Evolutionary conservation across 75 land plant genomes (phyloP), one percentile per base, ranked within the genome.

Genomic region (Pinus tabuliformis): DNA sequence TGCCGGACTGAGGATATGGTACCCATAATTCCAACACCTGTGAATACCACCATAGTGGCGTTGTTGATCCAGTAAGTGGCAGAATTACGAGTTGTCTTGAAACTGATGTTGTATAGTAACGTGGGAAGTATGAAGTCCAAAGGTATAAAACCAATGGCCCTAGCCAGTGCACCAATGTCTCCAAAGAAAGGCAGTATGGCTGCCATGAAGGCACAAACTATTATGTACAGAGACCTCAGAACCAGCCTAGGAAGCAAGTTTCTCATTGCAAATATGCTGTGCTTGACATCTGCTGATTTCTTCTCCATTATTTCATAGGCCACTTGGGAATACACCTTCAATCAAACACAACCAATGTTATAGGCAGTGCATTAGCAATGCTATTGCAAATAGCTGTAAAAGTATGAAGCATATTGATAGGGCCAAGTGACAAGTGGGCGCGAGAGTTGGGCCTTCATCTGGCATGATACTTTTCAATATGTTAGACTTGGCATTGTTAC

Each of bases 181-280:
- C 97, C 97, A 81, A 96, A 96, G 85, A 96, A 96, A 4, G 99
- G 99, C 17, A 96, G 73, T 87, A 95, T 92, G 11, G 99, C 99
- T 49, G 66, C 21, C 74, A 33, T 33, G 33, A 33, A 33, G 33
- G 33, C 33, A 33, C 33, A 33, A 33, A 33, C 33, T 33, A 33
- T 66, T 77, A 95, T 79, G 77, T 88, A 95, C 3, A 85, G 12
- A 11, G 91, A 68, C 21, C 99, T 73, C 24, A 95, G 77, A 3
- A 86, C 57, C 3, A 95, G 58, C 74, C 99, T 82, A 1, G 99
- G 96, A 21, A 95, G 75, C 15, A 93, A 80, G 78, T 95, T 95
- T 75, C 99, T 83, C 76, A 77, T 2, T 72, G 85, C 33, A 33
- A 33, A 33, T 33, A 33, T 33, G 33, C 33, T 33, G 1, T 33